Evolutionary conservation across 2,329 filamentous ascomycete genomes (phyloP).

Genomic region (Talaromyces piceae): DNA sequence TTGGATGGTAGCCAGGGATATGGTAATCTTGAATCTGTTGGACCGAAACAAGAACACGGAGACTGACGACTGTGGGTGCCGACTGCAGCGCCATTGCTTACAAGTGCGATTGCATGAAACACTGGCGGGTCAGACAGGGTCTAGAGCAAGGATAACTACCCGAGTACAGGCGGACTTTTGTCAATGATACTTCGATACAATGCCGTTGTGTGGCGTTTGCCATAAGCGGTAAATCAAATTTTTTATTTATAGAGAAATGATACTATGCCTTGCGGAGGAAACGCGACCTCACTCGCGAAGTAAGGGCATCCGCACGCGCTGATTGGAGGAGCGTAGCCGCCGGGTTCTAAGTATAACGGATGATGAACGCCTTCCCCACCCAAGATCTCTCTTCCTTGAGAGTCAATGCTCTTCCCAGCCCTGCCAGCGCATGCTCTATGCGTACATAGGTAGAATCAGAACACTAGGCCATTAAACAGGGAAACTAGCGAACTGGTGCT

Average conservation of each 20-base stretch:
- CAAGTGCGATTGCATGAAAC: not conserved
- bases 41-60: not conserved
- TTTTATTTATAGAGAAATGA: not conserved
- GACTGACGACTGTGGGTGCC: not conserved
- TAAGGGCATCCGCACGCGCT: not conserved
- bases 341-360: not conserved
- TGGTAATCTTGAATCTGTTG: not conserved
- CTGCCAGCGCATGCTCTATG: not conserved
- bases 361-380: conserved; percentile 5
- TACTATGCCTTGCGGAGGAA: not conserved
- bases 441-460: not conserved
- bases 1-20: not conserved
- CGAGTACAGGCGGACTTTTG: not conserved
- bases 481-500: not conserved
- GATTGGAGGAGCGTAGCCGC: not conserved
- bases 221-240: not conserved
- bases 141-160: too few species aligned
- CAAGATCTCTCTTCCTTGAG: conserved; percentile 4
- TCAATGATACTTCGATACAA: too few species aligned
- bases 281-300: not conserved
- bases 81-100: not conserved
- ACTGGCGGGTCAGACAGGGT: too few species aligned
- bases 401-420: not conserved
- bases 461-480: not conserved
- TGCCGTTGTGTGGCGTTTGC: not conserved